Base-by-base conservation (phyloP, 768 basidiomycete genomes). In the Amanita rimosa region DNA sequence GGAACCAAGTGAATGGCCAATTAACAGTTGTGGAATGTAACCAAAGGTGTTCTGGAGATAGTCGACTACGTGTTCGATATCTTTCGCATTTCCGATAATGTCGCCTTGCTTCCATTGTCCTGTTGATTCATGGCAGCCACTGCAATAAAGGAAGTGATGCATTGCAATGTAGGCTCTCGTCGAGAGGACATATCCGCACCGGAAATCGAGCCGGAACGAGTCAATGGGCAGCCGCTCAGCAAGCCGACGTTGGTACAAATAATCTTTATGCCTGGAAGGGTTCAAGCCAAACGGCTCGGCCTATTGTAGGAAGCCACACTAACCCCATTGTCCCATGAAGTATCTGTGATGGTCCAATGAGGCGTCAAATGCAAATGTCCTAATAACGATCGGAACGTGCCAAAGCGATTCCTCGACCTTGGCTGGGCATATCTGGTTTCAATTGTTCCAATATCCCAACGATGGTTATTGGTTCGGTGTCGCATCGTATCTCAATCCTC, bases 161-260 rank as follows among this genome's bases (percentile, higher is more conserved):
- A 6, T 38, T 49, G n/a, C n/a, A n/a, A n/a, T n/a, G n/a, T n/a
- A n/a, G 46, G 5, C 8, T 19, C 26, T 35, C 38, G n/a, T 35
- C 48, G 10, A 26, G 17, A 13, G 33, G 35, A 45, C 48, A 16
- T 39, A n/a, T 38, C 58, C 76, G 49, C 57, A 88, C 85, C 86
- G 77, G 65, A 92, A 92, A 62, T 92, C 88, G 57, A 92, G 89
- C 27, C 87, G 75, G 60, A 91, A 89, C 2, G 86, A 89, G 61
- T 92, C 88, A 19, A 85, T 57, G 0, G 85, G 82, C 11, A 89
- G 62, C 33, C 67, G 70, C 34, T 63, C 60, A 2, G 84, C 85
- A 16, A 91, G 76, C 11, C 74, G 76, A 58, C 81, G 82, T 62
- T 85, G 83, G 68, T 83, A 89, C 42, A 91, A 61, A 64, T 91